Evolutionary conservation across 2,329 filamentous ascomycete genomes (phyloP).

Genomic region (Aspergillus nomiae): DNA sequence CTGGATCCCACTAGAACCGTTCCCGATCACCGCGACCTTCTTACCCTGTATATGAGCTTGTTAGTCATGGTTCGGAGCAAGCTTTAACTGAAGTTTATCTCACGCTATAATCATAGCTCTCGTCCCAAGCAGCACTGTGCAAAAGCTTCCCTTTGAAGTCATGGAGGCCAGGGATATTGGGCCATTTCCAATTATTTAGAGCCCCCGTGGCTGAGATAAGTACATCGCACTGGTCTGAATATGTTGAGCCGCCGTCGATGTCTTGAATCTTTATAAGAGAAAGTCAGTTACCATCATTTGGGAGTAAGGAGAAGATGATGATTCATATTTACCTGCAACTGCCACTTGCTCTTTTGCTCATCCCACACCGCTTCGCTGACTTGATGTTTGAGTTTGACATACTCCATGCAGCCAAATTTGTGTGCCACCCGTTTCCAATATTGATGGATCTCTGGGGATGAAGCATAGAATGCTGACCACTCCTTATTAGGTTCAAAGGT

Average conservation of each 20-base stretch:
- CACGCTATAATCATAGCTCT: conserved; percentile 36
- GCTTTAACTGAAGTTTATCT: neutral
- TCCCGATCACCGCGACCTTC: conserved; percentile 39
- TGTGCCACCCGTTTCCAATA: conserved; percentile 51
- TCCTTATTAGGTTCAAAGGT: conserved; percentile 52
- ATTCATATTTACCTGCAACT: conserved; percentile 22
- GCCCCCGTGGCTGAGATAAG: conserved; percentile 44
- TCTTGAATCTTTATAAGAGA: conserved; percentile 24
- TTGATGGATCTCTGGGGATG: conserved; percentile 50
- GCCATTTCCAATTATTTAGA: conserved; percentile 48
- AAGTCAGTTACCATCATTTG: neutral
- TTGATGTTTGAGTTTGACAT: conserved; percentile 50
- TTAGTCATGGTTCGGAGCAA: neutral
- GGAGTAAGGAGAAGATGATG: neutral
- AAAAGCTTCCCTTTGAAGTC: conserved; percentile 49
- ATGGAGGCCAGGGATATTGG: conserved; percentile 49
- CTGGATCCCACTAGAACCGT: conserved; percentile 45
- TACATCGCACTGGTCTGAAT: conserved; percentile 34
- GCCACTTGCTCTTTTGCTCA: conserved; percentile 34
- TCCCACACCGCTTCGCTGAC: conserved; percentile 50
- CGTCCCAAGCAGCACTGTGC: conserved; percentile 49
- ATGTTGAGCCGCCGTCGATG: conserved; percentile 19
- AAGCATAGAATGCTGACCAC: conserved; percentile 54
- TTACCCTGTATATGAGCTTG: conserved; percentile 28
- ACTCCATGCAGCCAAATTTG: conserved; percentile 49